Conservation (phyloP, 805 yeast genomes). For the Wickerhamiella spandovensis region DNA sequence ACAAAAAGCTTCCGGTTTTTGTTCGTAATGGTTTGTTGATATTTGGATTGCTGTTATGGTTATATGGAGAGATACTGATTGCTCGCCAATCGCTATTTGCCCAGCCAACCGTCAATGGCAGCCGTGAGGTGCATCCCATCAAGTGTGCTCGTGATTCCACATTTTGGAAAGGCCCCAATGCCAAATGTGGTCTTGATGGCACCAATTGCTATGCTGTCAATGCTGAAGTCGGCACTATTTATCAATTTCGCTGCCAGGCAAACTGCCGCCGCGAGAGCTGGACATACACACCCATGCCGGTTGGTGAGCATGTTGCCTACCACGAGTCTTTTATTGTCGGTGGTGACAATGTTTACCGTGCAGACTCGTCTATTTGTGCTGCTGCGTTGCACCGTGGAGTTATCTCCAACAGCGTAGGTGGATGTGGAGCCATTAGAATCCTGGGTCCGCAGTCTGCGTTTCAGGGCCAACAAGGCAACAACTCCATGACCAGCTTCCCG, state of each 20-base stretch:
- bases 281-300: constrained; percentile 61
- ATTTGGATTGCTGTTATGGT: constrained; percentile 14
- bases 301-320: constrained; percentile 54
- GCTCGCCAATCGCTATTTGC: constrained; percentile 17
- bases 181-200: constrained; percentile 62
- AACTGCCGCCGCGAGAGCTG: constrained; percentile 67
- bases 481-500: constrained; percentile 38
- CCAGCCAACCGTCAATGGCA: constrained; percentile 13
- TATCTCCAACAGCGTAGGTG: constrained; percentile 62
- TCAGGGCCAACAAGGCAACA: constrained; percentile 34
- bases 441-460: constrained; percentile 41
- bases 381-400: constrained; percentile 82
- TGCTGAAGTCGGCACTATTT: constrained; percentile 27
- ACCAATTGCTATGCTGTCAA: constrained; percentile 36
- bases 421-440: constrained; percentile 54
- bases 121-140: background rate
- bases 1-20: constrained; percentile 8
- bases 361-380: constrained; percentile 81
- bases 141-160: background rate
- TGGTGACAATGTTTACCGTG: constrained; percentile 50
- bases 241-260: constrained; percentile 72
- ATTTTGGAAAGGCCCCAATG: constrained; percentile 66
- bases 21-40: constrained; percentile 2
- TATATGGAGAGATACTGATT: constrained; percentile 9
- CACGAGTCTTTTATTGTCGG: constrained; percentile 67